Evolutionary conservation across 805 yeast species (phyloP).

Genomic region (Metschnikowia cubensis): DNA sequence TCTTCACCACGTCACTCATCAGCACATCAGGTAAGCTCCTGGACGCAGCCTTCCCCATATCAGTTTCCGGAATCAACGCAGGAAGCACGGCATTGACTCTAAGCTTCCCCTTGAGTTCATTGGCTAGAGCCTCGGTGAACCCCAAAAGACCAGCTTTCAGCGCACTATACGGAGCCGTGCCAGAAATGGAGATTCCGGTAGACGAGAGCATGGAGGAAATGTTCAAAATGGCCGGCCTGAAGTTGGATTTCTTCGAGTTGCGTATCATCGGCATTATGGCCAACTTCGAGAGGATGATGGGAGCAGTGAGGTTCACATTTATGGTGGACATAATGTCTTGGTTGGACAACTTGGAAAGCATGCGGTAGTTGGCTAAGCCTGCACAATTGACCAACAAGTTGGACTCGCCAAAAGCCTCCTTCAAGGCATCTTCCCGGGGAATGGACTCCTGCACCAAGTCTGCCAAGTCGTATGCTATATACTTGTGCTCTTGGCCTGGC

Average conservation of each 20-base stretch:
- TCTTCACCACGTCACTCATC: conserved; percentile 26
- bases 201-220: conserved; percentile 62
- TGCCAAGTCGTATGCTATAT: conserved; percentile 31
- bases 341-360: conserved; percentile 43
- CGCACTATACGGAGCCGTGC: conserved; percentile 65
- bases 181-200: conserved; percentile 37
- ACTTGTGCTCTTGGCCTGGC: conserved; percentile 26
- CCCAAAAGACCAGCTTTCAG: conserved; percentile 68
- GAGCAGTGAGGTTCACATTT: conserved; percentile 54
- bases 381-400: conserved; percentile 61
- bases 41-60: conserved; percentile 46
- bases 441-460: conserved; percentile 7
- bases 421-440: conserved; percentile 13
- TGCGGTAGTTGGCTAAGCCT: conserved; percentile 55
- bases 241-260: conserved; percentile 21
- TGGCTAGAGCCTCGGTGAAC: conserved; percentile 55
- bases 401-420: conserved; percentile 27
- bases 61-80: conserved; percentile 63
- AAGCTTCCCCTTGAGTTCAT: conserved; percentile 53
- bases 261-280: conserved; percentile 50
- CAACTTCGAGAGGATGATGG: conserved; percentile 55
- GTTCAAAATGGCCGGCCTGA: conserved; percentile 46
- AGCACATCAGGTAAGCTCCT: conserved; percentile 22
- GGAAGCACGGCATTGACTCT: conserved; percentile 67
- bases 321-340: conserved; percentile 45